Evolutionary conservation across 805 yeast species (phyloP), one percentile per base, ranked within the genome.

Genomic region (Ogataea degrootiae): DNA sequence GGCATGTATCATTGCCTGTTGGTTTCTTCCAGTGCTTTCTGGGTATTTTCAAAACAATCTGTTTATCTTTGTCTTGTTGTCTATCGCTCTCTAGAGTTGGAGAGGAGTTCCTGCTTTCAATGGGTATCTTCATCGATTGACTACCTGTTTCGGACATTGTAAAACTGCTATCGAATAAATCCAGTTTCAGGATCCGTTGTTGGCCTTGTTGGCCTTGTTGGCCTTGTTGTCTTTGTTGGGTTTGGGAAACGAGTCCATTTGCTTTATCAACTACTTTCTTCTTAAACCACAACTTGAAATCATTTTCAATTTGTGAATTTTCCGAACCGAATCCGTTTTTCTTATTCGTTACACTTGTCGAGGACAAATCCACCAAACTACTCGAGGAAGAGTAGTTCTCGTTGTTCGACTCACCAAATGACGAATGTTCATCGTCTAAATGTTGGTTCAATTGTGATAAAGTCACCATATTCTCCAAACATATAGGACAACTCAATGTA

Each of bases 361-460:
- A 9, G 3, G 31, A 26, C 6, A 26, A 26, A 7, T 9, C 31
- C 31, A 26, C 11, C 12, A 26, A 26, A 8, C 12, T 26, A 26
- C 31, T 26, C 11, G 31, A 26, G 9, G 31, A 26, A 5, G n/a
- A 17, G 15, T 22, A 26, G 34, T n/a, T 8, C 23, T 39, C 15
- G 16, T 26, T 29, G 7, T n/a, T 16, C n/a, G 17, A 14, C 17
- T 31, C 16, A 3, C 12, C 34, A 17, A 31, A 9, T 36, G 67
- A 66, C 1, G 70, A 66, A 60, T 88, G 96, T 8, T 65, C 76
- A 48, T 77, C 84, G 60, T 89, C 96, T 26, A 88, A 65, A 63
- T 88, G 96, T 39, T 72, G 70, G 61, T 86, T 86, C 47, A 87
- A 68, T 50, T 78, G 83, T 15, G 54, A 43, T 37, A 83, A 62